Conservation (phyloP, 371 early-diverging fungal genomes). For the Rhizomucor miehei region DNA sequence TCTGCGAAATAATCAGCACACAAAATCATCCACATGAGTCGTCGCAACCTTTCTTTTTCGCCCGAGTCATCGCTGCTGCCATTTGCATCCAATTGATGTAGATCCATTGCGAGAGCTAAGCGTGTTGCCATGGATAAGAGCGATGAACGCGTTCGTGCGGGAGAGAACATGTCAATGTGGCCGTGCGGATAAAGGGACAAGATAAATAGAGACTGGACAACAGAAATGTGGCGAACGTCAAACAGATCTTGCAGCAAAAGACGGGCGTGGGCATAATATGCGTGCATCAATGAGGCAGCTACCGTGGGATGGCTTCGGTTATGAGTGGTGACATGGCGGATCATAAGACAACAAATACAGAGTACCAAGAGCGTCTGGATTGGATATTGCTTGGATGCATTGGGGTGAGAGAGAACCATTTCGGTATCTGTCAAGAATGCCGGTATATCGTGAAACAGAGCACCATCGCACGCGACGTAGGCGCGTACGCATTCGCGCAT, state of each 20-base stretch:
- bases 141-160: conserved; percentile 21
- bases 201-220: conserved; percentile 39
- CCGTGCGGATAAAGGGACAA: conserved; percentile 38
- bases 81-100: conserved; percentile 25
- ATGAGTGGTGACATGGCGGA: conserved; percentile 36
- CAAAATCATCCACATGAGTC: conserved; percentile 43
- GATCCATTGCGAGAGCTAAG: conserved; percentile 38
- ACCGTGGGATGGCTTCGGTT: conserved; percentile 19
- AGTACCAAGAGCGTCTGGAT: conserved; percentile 32
- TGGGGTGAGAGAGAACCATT: conserved; percentile 27
- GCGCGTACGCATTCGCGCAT: conserved; percentile 41
- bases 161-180: conserved; percentile 32
- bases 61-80: conserved; percentile 20
- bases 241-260: conserved; percentile 39
- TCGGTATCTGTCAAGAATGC: conserved; percentile 30
- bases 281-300: conserved; percentile 27
- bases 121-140: conserved; percentile 25
- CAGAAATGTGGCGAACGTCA: conserved; percentile 34
- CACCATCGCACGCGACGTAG: conserved; percentile 38
- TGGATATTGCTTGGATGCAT: conserved; percentile 27
- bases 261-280: conserved; percentile 38
- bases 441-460: conserved; percentile 34
- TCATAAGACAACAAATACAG: conserved; percentile 38
- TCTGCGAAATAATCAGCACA: conserved; percentile 45
- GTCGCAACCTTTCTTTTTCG: conserved; percentile 28